Conservation (phyloP, 179 eudicot species). For the Actinidia chinensis region DNA sequence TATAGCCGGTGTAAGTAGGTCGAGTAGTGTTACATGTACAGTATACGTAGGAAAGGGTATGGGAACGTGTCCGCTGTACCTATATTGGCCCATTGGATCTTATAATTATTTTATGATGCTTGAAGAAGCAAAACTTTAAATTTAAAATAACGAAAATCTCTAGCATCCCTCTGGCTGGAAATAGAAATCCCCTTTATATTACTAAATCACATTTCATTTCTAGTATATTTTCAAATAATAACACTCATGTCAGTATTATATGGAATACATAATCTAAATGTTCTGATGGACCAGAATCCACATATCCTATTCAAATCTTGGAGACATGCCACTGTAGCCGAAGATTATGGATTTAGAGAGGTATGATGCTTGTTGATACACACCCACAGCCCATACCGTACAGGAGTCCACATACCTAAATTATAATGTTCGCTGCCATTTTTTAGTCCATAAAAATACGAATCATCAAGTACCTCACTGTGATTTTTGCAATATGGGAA, state of each 20-base stretch:
- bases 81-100: not conserved
- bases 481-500: conserved; percentile 96
- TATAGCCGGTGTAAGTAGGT: not conserved
- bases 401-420: not conserved
- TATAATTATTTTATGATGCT: no score
- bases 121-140: no score
- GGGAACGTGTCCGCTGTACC: not conserved
- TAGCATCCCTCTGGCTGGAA: not conserved
- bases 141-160: no score
- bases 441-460: not conserved
- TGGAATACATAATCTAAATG: not conserved
- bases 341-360: not conserved
- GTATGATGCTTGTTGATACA: no score
- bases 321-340: not conserved
- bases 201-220: no score
- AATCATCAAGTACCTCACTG: conserved; percentile 61
- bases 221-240: no score
- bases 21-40: not conserved
- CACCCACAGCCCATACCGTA: not conserved
- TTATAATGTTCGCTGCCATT: not conserved
- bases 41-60: not conserved
- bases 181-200: no score
- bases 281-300: not conserved
- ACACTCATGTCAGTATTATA: not conserved
- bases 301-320: not conserved